phyloP scores from a whole-genome alignment of 257 asterid genomes.

The Ophiorrhiza pumila region DNA sequence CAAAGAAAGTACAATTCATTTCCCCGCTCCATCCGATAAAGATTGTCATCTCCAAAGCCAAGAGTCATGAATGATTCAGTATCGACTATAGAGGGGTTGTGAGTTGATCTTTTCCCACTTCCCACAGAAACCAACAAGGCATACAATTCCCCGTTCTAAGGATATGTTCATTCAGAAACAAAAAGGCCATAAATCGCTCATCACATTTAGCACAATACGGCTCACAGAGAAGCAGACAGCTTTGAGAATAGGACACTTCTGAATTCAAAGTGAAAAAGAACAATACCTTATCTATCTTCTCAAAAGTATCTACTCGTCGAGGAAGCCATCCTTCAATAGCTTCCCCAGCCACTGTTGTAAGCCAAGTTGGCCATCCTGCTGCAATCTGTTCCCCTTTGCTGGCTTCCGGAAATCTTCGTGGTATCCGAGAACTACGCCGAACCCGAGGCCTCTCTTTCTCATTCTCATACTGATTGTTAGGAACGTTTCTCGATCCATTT shows the following conservation, averaged over 20 bases:
- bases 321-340: conserved; percentile 69
- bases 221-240: neutral
- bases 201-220: no score
- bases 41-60: no score
- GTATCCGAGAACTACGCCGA: neutral
- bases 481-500: no score
- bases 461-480: no score
- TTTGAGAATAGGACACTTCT: neutral
- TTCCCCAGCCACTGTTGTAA: conserved; percentile 61
- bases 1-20: no score
- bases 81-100: no score
- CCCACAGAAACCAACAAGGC: neutral
- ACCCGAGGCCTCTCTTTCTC: neutral
- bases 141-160: neutral
- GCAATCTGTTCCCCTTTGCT: conserved; percentile 52
- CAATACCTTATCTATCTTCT: conserved; percentile 50
- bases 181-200: neutral
- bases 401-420: conserved; percentile 10
- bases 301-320: conserved; percentile 46
- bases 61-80: no score
- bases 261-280: neutral
- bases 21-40: no score
- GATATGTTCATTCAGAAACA: neutral
- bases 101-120: neutral
- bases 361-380: conserved; percentile 83